phyloP scores from a whole-genome alignment of 1,284 basidiomycete genomes.

The Rhodotorula sp. region DNA sequence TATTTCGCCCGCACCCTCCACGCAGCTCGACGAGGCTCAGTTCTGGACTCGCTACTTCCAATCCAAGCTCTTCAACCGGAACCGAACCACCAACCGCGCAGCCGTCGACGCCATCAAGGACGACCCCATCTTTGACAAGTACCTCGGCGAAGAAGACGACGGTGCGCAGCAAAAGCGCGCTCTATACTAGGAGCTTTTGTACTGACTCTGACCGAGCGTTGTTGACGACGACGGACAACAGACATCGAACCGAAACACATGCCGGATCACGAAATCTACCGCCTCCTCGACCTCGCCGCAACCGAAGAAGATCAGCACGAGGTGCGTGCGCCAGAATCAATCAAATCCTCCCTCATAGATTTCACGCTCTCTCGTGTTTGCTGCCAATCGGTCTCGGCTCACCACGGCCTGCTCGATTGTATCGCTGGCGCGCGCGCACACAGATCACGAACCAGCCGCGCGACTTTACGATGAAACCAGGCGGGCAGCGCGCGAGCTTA shows the following conservation, averaged over 20 bases:
- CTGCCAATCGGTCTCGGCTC: not conserved
- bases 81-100: constrained; percentile 79
- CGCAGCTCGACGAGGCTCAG: constrained; percentile 24
- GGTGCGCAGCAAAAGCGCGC: constrained; percentile 54
- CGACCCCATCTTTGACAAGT: constrained; percentile 92
- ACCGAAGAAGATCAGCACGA: constrained; percentile 90
- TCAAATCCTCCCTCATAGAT: too few relatives aligned
- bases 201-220: not conserved
- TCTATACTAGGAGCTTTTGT: not conserved
- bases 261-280: constrained; percentile 66
- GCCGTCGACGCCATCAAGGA: constrained; percentile 73
- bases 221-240: constrained; percentile 48
- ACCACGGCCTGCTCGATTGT: not conserved
- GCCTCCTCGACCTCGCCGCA: constrained; percentile 80
- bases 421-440: not conserved
- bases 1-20: too few relatives aligned
- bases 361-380: too few relatives aligned
- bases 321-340: constrained; percentile 56
- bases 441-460: constrained; percentile 75
- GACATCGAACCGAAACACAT: constrained; percentile 76
- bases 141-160: constrained; percentile 91
- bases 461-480: constrained; percentile 95
- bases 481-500: constrained; percentile 77
- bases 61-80: constrained; percentile 88
- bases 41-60: constrained; percentile 98